phyloP scores from a whole-genome alignment of 768 basidiomycete species.

The Tylopilus rubrobrunneus region DNA sequence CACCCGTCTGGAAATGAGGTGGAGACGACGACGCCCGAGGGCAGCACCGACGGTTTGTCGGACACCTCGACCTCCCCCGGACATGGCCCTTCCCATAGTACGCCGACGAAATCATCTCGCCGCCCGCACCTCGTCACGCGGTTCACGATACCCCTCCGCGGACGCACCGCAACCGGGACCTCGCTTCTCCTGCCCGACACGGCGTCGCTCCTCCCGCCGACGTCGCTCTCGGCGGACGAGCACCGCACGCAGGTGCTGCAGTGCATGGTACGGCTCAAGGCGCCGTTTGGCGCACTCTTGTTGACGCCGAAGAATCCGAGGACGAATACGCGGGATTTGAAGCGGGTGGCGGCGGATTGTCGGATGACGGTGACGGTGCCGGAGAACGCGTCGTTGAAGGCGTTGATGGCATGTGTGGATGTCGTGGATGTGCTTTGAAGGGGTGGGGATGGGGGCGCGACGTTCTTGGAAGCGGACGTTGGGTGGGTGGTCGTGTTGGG shows the following conservation, averaged over 20 bases:
- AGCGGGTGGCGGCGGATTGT: constrained; percentile 11
- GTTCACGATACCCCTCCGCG: neutral
- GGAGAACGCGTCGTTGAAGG: neutral
- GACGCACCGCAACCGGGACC: neutral
- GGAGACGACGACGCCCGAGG: neutral
- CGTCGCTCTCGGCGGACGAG: neutral
- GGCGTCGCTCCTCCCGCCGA: neutral
- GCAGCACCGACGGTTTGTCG: neutral
- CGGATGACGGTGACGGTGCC: constrained; percentile 6
- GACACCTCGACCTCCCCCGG: neutral
- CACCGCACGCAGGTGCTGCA: neutral
- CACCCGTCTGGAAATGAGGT: neutral
- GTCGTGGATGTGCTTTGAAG: constrained; percentile 7
- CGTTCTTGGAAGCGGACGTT: no score
- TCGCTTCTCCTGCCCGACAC: neutral
- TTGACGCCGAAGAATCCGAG: neutral
- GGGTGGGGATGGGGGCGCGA: no score
- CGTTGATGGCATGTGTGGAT: neutral
- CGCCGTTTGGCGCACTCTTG: constrained; percentile 7
- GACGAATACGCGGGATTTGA: neutral
- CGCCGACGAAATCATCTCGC: neutral
- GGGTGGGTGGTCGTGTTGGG: no score
- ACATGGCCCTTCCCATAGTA: neutral
- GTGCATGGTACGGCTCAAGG: neutral
- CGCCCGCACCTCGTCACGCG: neutral